Conservation (phyloP, 2,329 filamentous ascomycete genomes). For the Cadophora sp. region DNA sequence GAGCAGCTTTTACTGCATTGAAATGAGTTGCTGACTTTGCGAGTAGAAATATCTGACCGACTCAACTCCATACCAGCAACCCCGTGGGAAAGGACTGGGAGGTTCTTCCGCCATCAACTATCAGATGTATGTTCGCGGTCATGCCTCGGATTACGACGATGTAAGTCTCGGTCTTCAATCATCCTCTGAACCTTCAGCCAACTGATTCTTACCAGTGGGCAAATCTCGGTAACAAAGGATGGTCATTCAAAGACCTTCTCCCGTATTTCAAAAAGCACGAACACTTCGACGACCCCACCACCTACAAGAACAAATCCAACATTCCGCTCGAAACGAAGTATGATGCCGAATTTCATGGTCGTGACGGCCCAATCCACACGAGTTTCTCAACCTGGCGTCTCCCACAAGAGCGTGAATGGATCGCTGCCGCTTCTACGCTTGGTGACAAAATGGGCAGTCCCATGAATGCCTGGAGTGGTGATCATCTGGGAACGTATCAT, state of each 20-base stretch:
- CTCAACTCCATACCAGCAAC: slow-evolving; percentile 16
- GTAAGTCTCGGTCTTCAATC: not conserved
- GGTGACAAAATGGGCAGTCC: slow-evolving; percentile 16
- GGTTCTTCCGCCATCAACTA: slow-evolving; percentile 47
- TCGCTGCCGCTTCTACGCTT: slow-evolving; percentile 19
- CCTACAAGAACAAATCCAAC: slow-evolving; percentile 17
- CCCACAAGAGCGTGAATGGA: slow-evolving; percentile 15
- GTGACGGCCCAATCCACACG: slow-evolving; percentile 13
- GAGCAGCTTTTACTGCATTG: not conserved
- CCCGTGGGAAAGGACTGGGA: slow-evolving; percentile 46
- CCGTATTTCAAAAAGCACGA: slow-evolving; percentile 51
- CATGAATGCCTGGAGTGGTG: slow-evolving; percentile 24
- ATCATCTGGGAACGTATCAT: slow-evolving; percentile 25
- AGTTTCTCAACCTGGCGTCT: slow-evolving; percentile 13
- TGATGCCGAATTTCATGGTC: slow-evolving; percentile 20
- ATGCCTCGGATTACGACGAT: slow-evolving; percentile 12
- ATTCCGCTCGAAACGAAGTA: slow-evolving; percentile 28
- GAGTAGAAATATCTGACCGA: slow-evolving; percentile 11
- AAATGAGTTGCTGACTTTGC: not conserved
- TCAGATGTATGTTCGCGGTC: slow-evolving; percentile 34
- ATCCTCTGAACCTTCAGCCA: not conserved
- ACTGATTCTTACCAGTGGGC: slow-evolving; percentile 42
- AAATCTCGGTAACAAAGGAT: slow-evolving; percentile 50
- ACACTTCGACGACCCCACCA: slow-evolving; percentile 27
- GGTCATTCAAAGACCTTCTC: slow-evolving; percentile 50